Conservation (phyloP, 2,329 filamentous ascomycete species). For the Trichophyton verrucosum region DNA sequence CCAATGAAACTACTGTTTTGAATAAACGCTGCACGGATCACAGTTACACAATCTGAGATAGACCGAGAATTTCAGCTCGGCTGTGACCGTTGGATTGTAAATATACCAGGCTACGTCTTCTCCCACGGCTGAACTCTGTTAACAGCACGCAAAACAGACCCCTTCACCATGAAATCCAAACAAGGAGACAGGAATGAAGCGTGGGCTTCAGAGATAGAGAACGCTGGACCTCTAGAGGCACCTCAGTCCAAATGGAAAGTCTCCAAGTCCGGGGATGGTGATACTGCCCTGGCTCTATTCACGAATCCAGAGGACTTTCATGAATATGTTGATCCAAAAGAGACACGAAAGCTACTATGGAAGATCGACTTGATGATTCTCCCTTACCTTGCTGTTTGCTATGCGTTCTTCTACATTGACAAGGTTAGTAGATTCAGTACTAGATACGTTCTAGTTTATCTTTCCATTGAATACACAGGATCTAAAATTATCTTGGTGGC, state of each 20-base stretch:
- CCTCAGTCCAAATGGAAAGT: constrained; percentile 4
- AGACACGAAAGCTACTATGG: constrained; percentile 38
- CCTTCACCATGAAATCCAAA: not conserved
- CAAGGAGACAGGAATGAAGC: not conserved
- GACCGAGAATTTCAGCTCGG: not conserved
- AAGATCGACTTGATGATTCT: constrained; percentile 50
- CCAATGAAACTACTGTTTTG: not conserved
- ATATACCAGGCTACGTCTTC: not conserved
- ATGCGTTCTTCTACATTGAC: constrained; percentile 42
- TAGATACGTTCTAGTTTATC: not conserved
- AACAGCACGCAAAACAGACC: not conserved
- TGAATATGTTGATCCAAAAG: constrained; percentile 34
- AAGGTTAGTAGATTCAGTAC: constrained; percentile 19
- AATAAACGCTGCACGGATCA: not conserved
- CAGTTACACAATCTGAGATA: not conserved
- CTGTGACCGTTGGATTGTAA: not conserved
- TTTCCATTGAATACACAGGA: not conserved
- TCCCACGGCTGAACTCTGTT: not conserved
- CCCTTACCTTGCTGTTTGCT: constrained; percentile 44
- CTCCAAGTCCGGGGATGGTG: constrained; percentile 25
- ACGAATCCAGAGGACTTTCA: constrained; percentile 36
- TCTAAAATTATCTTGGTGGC: not conserved
- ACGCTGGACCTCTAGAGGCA: not conserved
- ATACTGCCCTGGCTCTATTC: constrained; percentile 42
- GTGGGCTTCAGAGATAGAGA: not conserved